Evolutionary conservation across 2,329 filamentous ascomycete genomes (phyloP).

Genomic region (Furcasterigmium furcatum): DNA sequence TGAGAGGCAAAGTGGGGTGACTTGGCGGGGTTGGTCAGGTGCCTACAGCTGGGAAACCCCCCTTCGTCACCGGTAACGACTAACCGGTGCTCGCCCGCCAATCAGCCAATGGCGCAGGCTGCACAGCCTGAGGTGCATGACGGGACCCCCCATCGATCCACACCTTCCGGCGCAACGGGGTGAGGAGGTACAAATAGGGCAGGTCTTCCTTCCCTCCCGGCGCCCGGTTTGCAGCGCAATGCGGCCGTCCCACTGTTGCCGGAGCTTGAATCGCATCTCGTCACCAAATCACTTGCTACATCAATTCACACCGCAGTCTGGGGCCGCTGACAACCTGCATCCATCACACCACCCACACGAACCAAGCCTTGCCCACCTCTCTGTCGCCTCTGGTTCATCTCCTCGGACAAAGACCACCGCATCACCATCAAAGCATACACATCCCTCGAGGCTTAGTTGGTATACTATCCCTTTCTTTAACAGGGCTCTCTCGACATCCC

Average conservation of each 20-base stretch:
- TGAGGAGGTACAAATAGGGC: slow-evolving; percentile 1
- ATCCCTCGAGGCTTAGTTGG: background rate
- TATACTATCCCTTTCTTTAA: background rate
- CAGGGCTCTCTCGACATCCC: background rate
- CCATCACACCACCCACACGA: too few relatives aligned
- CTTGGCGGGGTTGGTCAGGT: background rate
- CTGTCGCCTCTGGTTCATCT: too few relatives aligned
- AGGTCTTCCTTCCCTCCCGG: background rate
- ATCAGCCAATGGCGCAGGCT: background rate
- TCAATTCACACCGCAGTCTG: background rate
- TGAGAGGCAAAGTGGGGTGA: too few relatives aligned
- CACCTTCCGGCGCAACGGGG: background rate
- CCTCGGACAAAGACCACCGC: background rate
- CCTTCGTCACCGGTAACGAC: background rate
- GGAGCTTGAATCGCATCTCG: background rate
- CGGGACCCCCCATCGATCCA: background rate
- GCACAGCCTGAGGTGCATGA: background rate
- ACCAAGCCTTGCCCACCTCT: too few relatives aligned
- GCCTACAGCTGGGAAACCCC: background rate
- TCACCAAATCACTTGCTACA: background rate
- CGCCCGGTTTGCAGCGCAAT: background rate
- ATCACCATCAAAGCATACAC: background rate
- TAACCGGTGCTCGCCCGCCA: too few relatives aligned
- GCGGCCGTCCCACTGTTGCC: background rate
- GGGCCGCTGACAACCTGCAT: background rate